Evolutionary conservation across 495 filamentous ascomycete genomes (phyloP).

Genomic region (Achaetomiella virescens): DNA sequence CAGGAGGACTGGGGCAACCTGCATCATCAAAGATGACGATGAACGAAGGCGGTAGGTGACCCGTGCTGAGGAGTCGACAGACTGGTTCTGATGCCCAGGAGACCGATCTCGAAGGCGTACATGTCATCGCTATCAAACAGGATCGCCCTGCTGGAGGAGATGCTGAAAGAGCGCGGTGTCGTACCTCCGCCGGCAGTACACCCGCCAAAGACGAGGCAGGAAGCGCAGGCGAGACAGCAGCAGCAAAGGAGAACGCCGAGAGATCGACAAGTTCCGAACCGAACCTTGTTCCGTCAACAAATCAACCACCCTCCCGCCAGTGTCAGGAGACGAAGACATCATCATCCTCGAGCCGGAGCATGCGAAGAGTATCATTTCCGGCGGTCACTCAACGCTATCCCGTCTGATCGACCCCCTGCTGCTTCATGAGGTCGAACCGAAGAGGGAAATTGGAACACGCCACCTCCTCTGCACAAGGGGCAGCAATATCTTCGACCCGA

Average conservation of each 20-base stretch:
- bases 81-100: conserved; percentile 18
- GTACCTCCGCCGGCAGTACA: conserved; percentile 45
- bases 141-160: conserved; percentile 43
- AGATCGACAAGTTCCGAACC: conserved; percentile 9
- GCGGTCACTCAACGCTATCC: conserved; percentile 4
- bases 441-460: conserved; percentile 37
- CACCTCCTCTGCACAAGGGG: conserved; percentile 38
- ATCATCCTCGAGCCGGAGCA: conserved; percentile 14
- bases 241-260: conserved; percentile 3
- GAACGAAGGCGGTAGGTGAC: conserved; percentile 42
- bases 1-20: conserved; percentile 43
- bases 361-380: neutral
- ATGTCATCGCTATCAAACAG: conserved; percentile 49
- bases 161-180: conserved; percentile 45
- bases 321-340: conserved; percentile 27
- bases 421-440: conserved; percentile 24
- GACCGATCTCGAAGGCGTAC: conserved; percentile 52
- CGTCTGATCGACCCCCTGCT: conserved; percentile 26
- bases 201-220: conserved; percentile 46
- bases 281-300: neutral
- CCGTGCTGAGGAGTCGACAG: neutral
- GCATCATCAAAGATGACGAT: conserved; percentile 53
- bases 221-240: conserved; percentile 23
- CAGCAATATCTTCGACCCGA: conserved; percentile 40
- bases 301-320: conserved; percentile 25